Base-by-base conservation (phyloP, 352 stramenopile genomes). In the Albugo laibachii region DNA sequence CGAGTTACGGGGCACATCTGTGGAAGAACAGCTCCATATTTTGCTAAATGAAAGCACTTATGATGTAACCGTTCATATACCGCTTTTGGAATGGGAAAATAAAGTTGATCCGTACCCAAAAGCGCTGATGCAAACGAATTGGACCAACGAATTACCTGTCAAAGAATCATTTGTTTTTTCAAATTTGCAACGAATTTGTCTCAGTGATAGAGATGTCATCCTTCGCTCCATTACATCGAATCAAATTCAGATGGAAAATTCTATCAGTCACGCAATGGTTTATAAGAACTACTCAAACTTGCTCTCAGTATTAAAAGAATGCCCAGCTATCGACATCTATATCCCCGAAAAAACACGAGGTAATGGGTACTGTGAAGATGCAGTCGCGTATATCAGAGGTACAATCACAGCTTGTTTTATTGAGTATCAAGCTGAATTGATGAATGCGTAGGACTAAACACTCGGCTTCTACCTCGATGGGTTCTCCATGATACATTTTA, bases 331-430 rank as follows among this genome's bases (percentile, higher is more conserved):
- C n/a, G 71, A 82, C 36, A 60, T 84, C 40, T 84, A 73, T 56
- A 45, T 79, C 21, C 66, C 71, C 0, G 8, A 42, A 8, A 56
- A 53, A 13, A 52, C 80, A 13, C 64, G 69, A 13, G 57, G 53
- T 14, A 59, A 74, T 35, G 69, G 71, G 35, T 84, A 84, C 56
- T 84, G 71, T 54, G 71, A 84, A 40, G 71, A 84, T 43, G 61
- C 62, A 5, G 57, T 65, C 19, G 71, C 61, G 6, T 84, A 82
- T 47, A 59, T 68, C 2, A 78, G 80, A 36, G 78, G 66, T 80
- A 59, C 12, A 62, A 31, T 31, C 24, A 3, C 8, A 31, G 3
- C 8, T n/a, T n/a, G n/a, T n/a, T n/a, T n/a, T n/a, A n/a, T n/a
- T n/a, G n/a, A n/a, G n/a, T n/a, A n/a, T n/a, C n/a, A n/a, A n/a